Percentiles rank a stretch among this genome's conserved stretches.
Conservation (phyloP, 371 early-diverging fungal genomes). For the Syncephalastrum monosporum region DNA sequence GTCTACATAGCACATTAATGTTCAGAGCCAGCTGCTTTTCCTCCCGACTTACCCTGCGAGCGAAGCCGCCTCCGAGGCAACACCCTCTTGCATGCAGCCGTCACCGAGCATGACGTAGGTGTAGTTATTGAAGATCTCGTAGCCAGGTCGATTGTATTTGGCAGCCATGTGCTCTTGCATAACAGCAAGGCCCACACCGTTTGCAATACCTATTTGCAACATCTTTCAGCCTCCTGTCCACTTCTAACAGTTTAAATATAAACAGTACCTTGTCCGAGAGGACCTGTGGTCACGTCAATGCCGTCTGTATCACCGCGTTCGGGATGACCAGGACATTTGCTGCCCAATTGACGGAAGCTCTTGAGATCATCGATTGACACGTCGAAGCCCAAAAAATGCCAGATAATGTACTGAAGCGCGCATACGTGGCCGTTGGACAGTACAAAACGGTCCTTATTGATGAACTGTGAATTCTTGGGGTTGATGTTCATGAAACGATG, state of each 20-base stretch:
- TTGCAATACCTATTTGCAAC: slow-evolving; percentile 54
- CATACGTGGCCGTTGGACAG: slow-evolving; percentile 99
- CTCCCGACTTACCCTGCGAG: slow-evolving; percentile 77
- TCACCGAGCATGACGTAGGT: slow-evolving; percentile 94
- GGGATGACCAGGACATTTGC: slow-evolving; percentile 94
- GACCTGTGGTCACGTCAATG: slow-evolving; percentile 98
- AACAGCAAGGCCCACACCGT: slow-evolving; percentile 96
- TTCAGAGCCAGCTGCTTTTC: not conserved
- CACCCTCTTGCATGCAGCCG: slow-evolving; percentile 99
- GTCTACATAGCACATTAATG: slow-evolving; percentile 45
- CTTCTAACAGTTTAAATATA: not conserved
- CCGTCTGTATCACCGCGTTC: slow-evolving; percentile 86
- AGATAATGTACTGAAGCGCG: slow-evolving; percentile 90
- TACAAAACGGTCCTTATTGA: slow-evolving; percentile 97
- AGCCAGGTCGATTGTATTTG: slow-evolving; percentile 84
- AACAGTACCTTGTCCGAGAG: slow-evolving; percentile 92
- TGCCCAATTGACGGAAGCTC: slow-evolving; percentile 88
- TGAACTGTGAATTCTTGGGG: slow-evolving; percentile 84
- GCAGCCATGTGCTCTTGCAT: slow-evolving; percentile 89
- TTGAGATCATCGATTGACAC: slow-evolving; percentile 92
- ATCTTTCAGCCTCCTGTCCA: not conserved
- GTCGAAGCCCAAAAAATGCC: slow-evolving; percentile 90
- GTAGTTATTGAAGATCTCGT: slow-evolving; percentile 78
- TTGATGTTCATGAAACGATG: slow-evolving; percentile 77
- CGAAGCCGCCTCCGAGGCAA: slow-evolving; percentile 92